A percentile compares a stretch with the other conserved stretches of the same genome.
These are phyloP conservation scores for Gastrolobium villosum DNA, from an alignment of 306 rosid genomes.

Conservation along the genomic window DNA sequence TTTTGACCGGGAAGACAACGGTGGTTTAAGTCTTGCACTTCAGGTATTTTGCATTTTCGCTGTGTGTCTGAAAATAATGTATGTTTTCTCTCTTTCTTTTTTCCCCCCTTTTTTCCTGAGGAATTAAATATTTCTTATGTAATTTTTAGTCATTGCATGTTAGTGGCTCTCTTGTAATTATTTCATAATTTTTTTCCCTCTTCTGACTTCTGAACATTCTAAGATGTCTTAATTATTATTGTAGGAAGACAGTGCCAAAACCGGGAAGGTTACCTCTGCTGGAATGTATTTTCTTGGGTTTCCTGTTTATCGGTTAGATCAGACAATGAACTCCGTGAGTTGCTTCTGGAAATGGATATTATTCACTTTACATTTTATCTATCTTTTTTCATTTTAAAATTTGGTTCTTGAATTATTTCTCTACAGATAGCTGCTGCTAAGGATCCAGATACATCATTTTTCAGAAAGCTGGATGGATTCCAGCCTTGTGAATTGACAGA, in stretches of 20 bases:
- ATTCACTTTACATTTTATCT: conserved; percentile 24
- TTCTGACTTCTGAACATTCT: conserved; percentile 35
- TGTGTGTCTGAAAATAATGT: conserved; percentile 23
- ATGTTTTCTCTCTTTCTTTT: neutral
- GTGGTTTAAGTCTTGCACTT: conserved; percentile 92
- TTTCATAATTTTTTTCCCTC: neutral
- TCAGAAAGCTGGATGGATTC: conserved; percentile 91
- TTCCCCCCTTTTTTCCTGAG: neutral
- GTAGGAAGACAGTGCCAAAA: conserved; percentile 93
- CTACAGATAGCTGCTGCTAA: conserved; percentile 82
- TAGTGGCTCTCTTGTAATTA: conserved; percentile 7
- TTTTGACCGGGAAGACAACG: conserved; percentile 87
- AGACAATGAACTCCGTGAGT: conserved; percentile 84
- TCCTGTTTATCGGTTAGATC: conserved; percentile 95
- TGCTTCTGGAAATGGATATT: conserved; percentile 24
- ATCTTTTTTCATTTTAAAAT: conserved; percentile 15
- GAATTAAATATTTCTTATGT: conserved; percentile 25
- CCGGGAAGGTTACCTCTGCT: conserved; percentile 90
- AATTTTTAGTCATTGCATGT: conserved; percentile 20
- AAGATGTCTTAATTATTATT: conserved; percentile 45
- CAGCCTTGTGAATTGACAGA: conserved; percentile 95
- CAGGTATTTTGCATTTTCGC: conserved; percentile 71
- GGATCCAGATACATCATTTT: conserved; percentile 97
- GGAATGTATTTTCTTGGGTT: conserved; percentile 99
- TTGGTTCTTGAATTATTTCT: conserved; percentile 48